Percentiles rank a stretch among this genome's conserved stretches.
Conservation (phyloP, 2,329 filamentous ascomycete genomes). For the Gliomastix tumulicola region DNA sequence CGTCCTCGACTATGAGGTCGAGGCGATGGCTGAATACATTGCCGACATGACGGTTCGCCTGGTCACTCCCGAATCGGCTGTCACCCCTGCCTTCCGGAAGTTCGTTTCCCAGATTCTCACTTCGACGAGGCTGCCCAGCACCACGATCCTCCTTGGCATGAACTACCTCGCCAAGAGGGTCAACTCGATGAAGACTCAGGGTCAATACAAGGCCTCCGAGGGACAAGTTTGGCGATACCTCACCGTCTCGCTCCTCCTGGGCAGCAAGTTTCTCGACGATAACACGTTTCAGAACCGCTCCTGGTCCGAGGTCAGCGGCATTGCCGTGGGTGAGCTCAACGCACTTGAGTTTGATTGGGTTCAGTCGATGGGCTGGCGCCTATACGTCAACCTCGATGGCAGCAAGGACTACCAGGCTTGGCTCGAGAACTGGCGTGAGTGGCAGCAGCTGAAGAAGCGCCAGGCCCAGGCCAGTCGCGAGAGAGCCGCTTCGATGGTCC, state of each 20-base stretch:
- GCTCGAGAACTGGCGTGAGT: conserved; percentile 54
- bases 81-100: conserved; percentile 75
- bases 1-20: conserved; percentile 94
- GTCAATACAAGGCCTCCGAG: conserved; percentile 50
- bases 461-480: conserved; percentile 42
- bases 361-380: conserved; percentile 70
- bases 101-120: conserved; percentile 88
- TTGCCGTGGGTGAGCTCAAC: conserved; percentile 78
- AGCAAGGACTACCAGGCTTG: conserved; percentile 64
- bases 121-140: conserved; percentile 82
- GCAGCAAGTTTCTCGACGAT: conserved; percentile 94
- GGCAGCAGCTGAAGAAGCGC: conserved; percentile 48
- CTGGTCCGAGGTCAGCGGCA: conserved; percentile 92
- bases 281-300: conserved; percentile 97
- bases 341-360: conserved; percentile 84
- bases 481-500: conserved; percentile 38
- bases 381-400: conserved; percentile 78
- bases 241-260: conserved; percentile 76
- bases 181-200: conserved; percentile 58
- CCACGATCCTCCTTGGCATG: conserved; percentile 84
- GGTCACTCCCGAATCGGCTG: conserved; percentile 41
- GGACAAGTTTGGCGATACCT: conserved; percentile 82
- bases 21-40: conserved; percentile 92
- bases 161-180: conserved; percentile 83
- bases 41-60: conserved; percentile 72